phyloP scores from a whole-genome alignment of 2,329 filamentous ascomycete species.

The Pleoardoris graminearum region DNA sequence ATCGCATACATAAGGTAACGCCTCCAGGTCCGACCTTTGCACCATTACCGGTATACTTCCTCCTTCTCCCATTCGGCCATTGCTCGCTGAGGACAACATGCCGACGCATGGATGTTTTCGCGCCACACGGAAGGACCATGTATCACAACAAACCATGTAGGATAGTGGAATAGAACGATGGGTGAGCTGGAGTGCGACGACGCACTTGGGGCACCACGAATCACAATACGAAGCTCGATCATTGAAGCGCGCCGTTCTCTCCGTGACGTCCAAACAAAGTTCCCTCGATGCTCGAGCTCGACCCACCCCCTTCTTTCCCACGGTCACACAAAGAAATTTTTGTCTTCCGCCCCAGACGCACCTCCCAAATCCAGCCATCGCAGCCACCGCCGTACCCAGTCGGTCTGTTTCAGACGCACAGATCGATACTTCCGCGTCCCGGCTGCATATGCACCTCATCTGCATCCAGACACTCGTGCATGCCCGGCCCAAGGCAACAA shows the following conservation, averaged over 20 bases:
- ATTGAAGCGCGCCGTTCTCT: not conserved
- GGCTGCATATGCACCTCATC: not conserved
- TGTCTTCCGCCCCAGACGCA: not conserved
- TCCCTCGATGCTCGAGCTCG: not conserved
- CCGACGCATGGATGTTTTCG: too few species aligned
- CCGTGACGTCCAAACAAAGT: not conserved
- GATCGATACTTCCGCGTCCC: not conserved
- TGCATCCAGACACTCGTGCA: not conserved
- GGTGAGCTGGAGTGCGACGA: not conserved
- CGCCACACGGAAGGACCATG: not conserved
- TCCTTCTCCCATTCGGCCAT: not conserved
- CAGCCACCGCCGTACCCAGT: not conserved
- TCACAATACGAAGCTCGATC: not conserved
- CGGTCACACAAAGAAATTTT: not conserved
- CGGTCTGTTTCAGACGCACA: conserved; percentile 3
- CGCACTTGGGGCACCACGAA: not conserved
- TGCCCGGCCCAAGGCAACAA: not conserved
- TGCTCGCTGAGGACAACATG: not conserved
- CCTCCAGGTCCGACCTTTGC: not conserved
- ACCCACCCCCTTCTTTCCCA: not conserved
- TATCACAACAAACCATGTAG: not conserved
- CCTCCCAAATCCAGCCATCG: not conserved
- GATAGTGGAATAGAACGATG: not conserved
- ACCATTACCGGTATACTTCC: not conserved
- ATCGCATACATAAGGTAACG: not conserved